phyloP scores from a whole-genome alignment of 192 early-diverging fungal species.

The Rhizophagus prolifer region DNA sequence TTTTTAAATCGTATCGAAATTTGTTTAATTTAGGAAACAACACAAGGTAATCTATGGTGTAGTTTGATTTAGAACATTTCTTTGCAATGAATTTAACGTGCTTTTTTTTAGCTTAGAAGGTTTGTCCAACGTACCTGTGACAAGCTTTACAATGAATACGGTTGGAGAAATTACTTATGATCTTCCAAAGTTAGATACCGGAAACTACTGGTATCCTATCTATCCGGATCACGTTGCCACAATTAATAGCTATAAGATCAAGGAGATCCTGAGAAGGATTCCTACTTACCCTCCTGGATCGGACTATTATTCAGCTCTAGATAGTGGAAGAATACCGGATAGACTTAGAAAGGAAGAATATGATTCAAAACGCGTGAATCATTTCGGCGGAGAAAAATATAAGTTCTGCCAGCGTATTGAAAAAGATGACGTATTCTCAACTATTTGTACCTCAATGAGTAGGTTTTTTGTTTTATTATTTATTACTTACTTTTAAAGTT shows the following conservation, averaged over 20 bases:
- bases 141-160: background rate
- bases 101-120: background rate
- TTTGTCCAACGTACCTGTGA: background rate
- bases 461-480: background rate
- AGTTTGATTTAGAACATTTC: background rate
- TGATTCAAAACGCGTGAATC: constrained; percentile 10
- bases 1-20: background rate
- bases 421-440: constrained; percentile 7
- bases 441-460: constrained; percentile 24
- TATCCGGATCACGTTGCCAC: constrained; percentile 16
- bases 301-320: constrained; percentile 16
- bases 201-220: constrained; percentile 14
- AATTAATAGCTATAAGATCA: background rate
- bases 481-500: background rate
- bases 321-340: background rate
- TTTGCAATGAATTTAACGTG: background rate
- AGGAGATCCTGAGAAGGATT: constrained; percentile 11
- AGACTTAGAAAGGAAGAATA: background rate
- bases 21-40: background rate
- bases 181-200: constrained; percentile 20
- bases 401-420: constrained; percentile 23
- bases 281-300: background rate
- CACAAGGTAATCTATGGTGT: background rate
- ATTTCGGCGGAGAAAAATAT: background rate
- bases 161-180: constrained; percentile 14